Base-by-base conservation (phyloP, 73 alveolate genomes). In the Stentor coeruleus region DNA sequence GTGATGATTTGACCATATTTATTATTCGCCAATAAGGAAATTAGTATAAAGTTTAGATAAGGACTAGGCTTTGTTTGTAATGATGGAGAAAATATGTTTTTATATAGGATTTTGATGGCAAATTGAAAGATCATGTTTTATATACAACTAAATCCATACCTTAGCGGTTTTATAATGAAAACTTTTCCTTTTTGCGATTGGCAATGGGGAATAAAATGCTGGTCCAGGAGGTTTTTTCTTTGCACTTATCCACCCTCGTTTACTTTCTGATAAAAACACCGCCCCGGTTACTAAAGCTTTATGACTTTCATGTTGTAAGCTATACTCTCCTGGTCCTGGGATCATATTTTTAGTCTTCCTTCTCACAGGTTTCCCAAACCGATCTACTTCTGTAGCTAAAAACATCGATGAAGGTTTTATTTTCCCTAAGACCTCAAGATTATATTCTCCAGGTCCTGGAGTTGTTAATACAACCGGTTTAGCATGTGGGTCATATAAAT, bases 401-500 rank as follows among this genome's bases (percentile, higher is more conserved):
- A 81, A 59, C 87, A 81, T 81, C 4, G 57, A 11, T 3, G 59
- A 59, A 31, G 82, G 83, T 28, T 59, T 73, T 14, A 15, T 42
- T 6, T 35, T 81, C 3, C 37, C 41, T 79, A 60, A 26, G 85
- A 20, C 38, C 20, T 49, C 66, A n/a, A 1, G 30, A 49, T 86
- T n/a, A 55, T 91, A 91, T 36, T 80, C 76, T n/a, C 93, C 94
- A 4, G 96, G 96, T 38, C 96, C 96, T 20, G 96, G 96, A 28
- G 37, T 81, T 3, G 35, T 33, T 3, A 36, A 74, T 72, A 42
- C 31, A n/a, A 72, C 88, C n/a, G 72, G 84, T 4, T 83, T 86
- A 3, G 88, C 84, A 72, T 91, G 96, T 1, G 96, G 96, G 59
- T 91, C 90, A 66, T 91, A 88, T 28, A 91, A 39, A 73, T 91